A percentile compares a stretch with the other conserved stretches of the same genome.
phyloP scores from a whole-genome alignment of 495 filamentous ascomycete genomes.

The Aspergillus diversus region DNA sequence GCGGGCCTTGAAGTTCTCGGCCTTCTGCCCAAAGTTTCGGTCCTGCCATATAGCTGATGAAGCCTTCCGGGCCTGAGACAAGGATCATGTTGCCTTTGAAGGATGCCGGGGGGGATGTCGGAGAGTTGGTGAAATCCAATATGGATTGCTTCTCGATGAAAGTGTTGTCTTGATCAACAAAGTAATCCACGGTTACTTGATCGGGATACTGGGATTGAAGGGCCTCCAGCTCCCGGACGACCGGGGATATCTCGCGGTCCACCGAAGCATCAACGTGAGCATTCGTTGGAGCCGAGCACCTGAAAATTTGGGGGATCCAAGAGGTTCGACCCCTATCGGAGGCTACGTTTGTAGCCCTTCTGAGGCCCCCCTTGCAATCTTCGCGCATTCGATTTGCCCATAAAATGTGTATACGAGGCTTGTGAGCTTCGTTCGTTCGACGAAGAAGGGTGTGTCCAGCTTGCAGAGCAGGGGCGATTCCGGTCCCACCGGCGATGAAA shows the following conservation, averaged over 20 bases:
- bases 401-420: conserved; percentile 59
- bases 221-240: conserved; percentile 65
- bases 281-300: conserved; percentile 16
- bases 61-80: conserved; percentile 88
- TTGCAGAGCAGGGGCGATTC: conserved; percentile 90
- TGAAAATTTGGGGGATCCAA: conserved; percentile 41
- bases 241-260: conserved; percentile 31
- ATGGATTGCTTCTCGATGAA: conserved; percentile 62
- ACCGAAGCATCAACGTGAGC: not conserved
- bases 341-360: conserved; percentile 33
- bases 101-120: conserved; percentile 21
- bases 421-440: conserved; percentile 28
- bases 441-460: conserved; percentile 62
- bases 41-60: conserved; percentile 78
- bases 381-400: conserved; percentile 68
- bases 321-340: conserved; percentile 20
- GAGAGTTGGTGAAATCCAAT: conserved; percentile 33
- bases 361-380: conserved; percentile 56
- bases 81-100: conserved; percentile 64
- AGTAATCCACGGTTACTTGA: conserved; percentile 67
- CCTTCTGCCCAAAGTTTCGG: conserved; percentile 74
- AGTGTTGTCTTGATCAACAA: conserved; percentile 73
- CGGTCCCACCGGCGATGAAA: conserved; percentile 92
- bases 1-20: conserved; percentile 69
- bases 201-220: conserved; percentile 58